phyloP scores from a whole-genome alignment of 2,329 filamentous ascomycete species.

The Hysterium pulicare region DNA sequence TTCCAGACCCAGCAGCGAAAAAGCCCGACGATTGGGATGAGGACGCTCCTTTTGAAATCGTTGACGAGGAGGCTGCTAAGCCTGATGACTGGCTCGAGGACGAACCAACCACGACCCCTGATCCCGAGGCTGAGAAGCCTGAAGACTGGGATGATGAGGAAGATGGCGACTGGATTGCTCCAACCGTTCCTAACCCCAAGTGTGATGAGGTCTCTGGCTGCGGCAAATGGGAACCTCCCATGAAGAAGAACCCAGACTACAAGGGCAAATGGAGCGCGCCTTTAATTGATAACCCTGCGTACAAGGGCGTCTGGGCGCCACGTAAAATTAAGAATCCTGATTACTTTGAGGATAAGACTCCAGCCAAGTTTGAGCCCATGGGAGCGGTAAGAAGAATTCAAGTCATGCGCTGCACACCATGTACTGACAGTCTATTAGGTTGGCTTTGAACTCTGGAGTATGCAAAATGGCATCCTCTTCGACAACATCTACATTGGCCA shows the following conservation, averaged over 20 bases:
- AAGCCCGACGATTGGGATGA: constrained; percentile 99
- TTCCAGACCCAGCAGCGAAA: constrained; percentile 84
- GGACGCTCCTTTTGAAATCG: constrained; percentile 93
- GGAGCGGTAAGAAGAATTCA: constrained; percentile 71
- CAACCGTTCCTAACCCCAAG: constrained; percentile 91
- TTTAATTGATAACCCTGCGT: constrained; percentile 92
- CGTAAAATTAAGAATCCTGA: constrained; percentile 95
- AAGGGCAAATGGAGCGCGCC: constrained; percentile 98
- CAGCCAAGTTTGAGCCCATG: constrained; percentile 95
- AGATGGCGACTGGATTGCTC: constrained; percentile 94
- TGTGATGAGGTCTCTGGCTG: constrained; percentile 91
- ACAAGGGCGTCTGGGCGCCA: constrained; percentile 94
- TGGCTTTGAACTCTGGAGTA: constrained; percentile 99
- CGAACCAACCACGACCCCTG: constrained; percentile 76
- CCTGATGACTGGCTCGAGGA: constrained; percentile 95
- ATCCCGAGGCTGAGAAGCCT: constrained; percentile 95
- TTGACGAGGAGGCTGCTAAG: constrained; percentile 86
- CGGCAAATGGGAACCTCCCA: constrained; percentile 85
- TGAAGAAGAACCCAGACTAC: constrained; percentile 93
- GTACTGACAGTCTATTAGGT: constrained; percentile 54
- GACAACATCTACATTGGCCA: constrained; percentile 99
- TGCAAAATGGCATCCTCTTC: constrained; percentile 98
- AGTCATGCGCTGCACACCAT: constrained; percentile 11
- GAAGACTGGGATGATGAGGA: constrained; percentile 99
- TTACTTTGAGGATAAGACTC: constrained; percentile 96